Percentiles rank a stretch among this genome's conserved stretches.
Evolutionary conservation across 495 filamentous ascomycete species (phyloP).

Genomic region (Talaromyces thailandensis): DNA sequence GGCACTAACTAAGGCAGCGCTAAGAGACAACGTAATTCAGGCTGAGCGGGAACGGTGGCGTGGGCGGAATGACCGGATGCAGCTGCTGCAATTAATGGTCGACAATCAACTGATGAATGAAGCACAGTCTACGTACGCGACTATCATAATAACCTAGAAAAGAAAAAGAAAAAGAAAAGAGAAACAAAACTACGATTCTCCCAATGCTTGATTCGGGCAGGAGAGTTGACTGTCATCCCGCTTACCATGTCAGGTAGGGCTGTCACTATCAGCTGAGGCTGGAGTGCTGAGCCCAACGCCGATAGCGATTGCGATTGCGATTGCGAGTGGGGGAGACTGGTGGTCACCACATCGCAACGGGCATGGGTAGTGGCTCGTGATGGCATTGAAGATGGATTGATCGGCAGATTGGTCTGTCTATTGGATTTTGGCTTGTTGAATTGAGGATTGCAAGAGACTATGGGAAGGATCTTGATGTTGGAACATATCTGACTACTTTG

Average conservation of each 20-base stretch:
- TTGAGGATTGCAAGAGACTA: neutral
- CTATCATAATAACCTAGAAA: neutral
- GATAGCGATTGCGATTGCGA: neutral
- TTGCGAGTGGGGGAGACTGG: neutral
- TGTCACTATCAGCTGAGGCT: neutral
- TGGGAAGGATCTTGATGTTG: neutral
- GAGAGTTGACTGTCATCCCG: neutral
- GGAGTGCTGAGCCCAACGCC: neutral
- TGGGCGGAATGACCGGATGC: slow-evolving; percentile 10
- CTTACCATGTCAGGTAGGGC: neutral
- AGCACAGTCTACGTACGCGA: neutral
- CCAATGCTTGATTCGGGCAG: neutral
- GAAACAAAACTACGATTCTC: too few relatives aligned
- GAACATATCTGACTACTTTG: neutral
- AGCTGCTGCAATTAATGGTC: neutral
- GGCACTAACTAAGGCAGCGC: neutral
- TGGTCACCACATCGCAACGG: neutral
- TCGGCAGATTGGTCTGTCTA: neutral
- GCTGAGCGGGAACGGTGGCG: neutral
- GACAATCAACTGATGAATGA: neutral
- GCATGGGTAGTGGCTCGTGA: neutral
- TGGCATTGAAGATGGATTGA: neutral
- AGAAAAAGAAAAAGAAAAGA: too few relatives aligned
- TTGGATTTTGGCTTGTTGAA: neutral
- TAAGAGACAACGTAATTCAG: neutral